A percentile compares a stretch with the other conserved stretches of the same genome.
phyloP scores from a whole-genome alignment of 1,139 yeast species.

The Pichia sp. region DNA sequence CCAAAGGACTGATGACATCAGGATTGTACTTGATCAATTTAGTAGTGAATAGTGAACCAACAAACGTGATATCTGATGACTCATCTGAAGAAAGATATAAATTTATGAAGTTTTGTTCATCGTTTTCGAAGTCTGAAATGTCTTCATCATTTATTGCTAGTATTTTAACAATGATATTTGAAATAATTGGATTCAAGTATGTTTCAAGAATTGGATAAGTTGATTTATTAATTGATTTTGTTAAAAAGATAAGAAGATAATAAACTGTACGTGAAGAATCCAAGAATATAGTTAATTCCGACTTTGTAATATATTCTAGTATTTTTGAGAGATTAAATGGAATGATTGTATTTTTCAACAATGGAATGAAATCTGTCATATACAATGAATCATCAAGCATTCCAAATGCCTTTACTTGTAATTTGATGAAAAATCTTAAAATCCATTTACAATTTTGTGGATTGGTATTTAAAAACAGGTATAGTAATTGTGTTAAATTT shows the following conservation, averaged over 20 bases:
- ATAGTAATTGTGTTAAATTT: conserved; percentile 1
- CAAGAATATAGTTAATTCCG: too few species aligned
- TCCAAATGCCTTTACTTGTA: conserved; percentile 1
- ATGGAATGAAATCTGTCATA: not conserved
- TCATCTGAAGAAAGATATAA: conserved; percentile 44
- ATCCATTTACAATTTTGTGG: conserved; percentile 9
- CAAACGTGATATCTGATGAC: conserved; percentile 1
- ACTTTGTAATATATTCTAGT: not conserved
- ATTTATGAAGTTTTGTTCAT: conserved; percentile 67
- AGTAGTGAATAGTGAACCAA: conserved; percentile 1
- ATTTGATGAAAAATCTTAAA: conserved; percentile 10
- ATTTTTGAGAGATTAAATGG: conserved; percentile 1
- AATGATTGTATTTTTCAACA: conserved; percentile 1
- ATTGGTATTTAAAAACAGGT: not conserved
- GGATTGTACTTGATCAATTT: conserved; percentile 1
- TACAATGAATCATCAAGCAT: not conserved
- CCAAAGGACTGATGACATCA: conserved; percentile 1
- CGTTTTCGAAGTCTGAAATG: conserved; percentile 61
- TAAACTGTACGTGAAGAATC: conserved; percentile 4
- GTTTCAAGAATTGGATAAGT: conserved; percentile 45
- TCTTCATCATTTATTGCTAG: conserved; percentile 50
- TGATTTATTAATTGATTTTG: conserved; percentile 26
- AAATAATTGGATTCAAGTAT: conserved; percentile 51
- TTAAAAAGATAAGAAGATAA: conserved; percentile 5
- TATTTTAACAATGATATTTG: conserved; percentile 58